Conservation (phyloP, 805 yeast genomes). For the Saccharomycopsis babjevae region DNA sequence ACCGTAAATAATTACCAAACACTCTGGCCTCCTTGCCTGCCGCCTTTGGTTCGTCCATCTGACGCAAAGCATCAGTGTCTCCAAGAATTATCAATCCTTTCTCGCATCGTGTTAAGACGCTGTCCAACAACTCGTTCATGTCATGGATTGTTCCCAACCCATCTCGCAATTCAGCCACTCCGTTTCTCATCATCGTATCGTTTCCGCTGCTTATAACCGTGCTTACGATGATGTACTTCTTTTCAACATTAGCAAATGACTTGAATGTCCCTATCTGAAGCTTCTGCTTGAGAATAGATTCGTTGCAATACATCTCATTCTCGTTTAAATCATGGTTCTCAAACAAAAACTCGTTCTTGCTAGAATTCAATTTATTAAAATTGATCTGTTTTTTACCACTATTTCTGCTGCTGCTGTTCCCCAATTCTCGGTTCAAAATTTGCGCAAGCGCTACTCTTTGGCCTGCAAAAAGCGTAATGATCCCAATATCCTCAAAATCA, state of each 20-base stretch:
- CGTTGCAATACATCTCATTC: constrained; percentile 24
- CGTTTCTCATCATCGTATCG: background rate
- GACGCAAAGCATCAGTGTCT: constrained; percentile 24
- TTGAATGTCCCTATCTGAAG: constrained; percentile 27
- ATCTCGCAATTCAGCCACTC: background rate
- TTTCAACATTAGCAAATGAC: constrained; percentile 38
- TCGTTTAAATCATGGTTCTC: constrained; percentile 18
- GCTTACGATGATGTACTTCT: constrained; percentile 31
- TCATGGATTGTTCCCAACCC: constrained; percentile 13
- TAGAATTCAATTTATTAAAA: constrained; percentile 3
- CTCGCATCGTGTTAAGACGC: constrained; percentile 31
- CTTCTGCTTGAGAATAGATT: background rate
- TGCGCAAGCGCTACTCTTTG: constrained; percentile 31
- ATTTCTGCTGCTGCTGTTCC: background rate
- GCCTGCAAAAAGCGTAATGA: constrained; percentile 54
- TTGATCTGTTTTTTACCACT: background rate
- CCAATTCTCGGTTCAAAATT: constrained; percentile 12
- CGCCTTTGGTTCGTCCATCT: constrained; percentile 4
- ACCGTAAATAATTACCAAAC: constrained; percentile 12
- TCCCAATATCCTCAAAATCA: constrained; percentile 42
- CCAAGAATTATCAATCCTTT: constrained; percentile 36
- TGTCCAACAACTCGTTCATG: constrained; percentile 28
- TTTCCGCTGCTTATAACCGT: constrained; percentile 27
- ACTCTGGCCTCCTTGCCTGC: background rate
- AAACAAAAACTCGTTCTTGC: constrained; percentile 13